These are phyloP conservation scores for Cladosporium cucumerinum DNA, from an alignment of 2,329 filamentous ascomycete genomes.

Conservation along the genomic window DNA sequence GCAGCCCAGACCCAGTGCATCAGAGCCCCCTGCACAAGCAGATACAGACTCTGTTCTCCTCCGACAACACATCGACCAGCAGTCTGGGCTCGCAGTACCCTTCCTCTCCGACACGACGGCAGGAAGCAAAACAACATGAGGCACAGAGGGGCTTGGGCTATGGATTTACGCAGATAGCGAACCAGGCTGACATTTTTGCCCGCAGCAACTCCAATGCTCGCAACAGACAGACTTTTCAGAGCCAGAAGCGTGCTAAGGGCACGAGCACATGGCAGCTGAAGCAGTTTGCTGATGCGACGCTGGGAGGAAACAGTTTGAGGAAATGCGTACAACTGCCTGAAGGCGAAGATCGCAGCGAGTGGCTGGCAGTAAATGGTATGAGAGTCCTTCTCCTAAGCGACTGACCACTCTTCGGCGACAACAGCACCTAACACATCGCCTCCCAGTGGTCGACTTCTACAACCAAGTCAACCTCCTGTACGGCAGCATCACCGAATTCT, in stretches of 20 bases:
- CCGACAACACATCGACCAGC: constrained; percentile 3
- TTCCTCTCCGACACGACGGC: not conserved
- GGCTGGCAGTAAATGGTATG: constrained; percentile 94
- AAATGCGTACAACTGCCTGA: constrained; percentile 97
- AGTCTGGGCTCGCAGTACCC: constrained; percentile 10
- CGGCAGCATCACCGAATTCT: constrained; percentile 98
- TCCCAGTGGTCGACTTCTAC: constrained; percentile 97
- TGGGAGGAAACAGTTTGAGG: constrained; percentile 88
- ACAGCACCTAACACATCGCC: not conserved
- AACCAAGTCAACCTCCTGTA: constrained; percentile 99
- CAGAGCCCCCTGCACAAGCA: constrained; percentile 34
- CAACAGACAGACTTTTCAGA: constrained; percentile 86
- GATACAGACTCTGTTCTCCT: constrained; percentile 28
- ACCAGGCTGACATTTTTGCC: constrained; percentile 37
- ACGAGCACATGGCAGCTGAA: constrained; percentile 89
- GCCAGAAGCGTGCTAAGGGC: constrained; percentile 77
- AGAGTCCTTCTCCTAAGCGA: not conserved
- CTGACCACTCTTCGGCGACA: not conserved
- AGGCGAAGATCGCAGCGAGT: constrained; percentile 96
- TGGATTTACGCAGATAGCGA: constrained; percentile 23
- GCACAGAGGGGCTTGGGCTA: constrained; percentile 27
- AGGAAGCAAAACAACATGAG: constrained; percentile 25
- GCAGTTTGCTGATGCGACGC: constrained; percentile 95
- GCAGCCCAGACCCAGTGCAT: constrained; percentile 31
- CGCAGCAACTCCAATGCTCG: constrained; percentile 53